Evolutionary conservation across 495 filamentous ascomycete genomes (phyloP), one percentile per base, ranked within the genome.

Genomic region (Xylaria cubensis): DNA sequence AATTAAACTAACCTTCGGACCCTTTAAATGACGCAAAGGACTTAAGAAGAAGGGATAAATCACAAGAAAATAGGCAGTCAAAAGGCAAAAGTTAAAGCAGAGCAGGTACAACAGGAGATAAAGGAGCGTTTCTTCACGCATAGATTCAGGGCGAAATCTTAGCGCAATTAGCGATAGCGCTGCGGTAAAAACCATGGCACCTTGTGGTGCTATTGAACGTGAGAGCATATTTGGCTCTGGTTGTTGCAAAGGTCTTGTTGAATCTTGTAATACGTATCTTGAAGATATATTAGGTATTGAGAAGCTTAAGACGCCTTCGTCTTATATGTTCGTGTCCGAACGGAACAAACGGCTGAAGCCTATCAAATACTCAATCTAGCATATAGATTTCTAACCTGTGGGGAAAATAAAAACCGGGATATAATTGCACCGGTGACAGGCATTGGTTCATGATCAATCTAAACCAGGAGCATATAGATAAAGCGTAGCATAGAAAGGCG

Each of bases 1-100:
- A 13, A 4, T 21, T 13, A 32, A 34, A 77, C 81, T 78, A 80
- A 90, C 88, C 51, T 80, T 76, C 0, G 86, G 80, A 10, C 72
- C 77, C 17, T 87, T 85, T 10, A 89, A 76, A 76, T 87, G 83
- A 3, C 87, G 82, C 56, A 88, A 63, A 13, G 90, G 90, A 59
- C 82, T 89, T 53, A 91, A 76, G 72, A 87, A 85, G 56, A 83
- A 77, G 3, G 90, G 90, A 76, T 88, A 91, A 39, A 89, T 75
- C 0, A 88, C 39, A 7, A 82, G 64, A 32, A 78, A 79, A 71
- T 80, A 89, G n/a, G 84, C 34, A 2, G 75, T 29, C 51, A 77
- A 79, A 0, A 78, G 29, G 2, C 21, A 67, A 64, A 70, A 72
- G 17, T 75, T 24, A 53, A 53, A 19, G 10, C 7, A 53, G 21